Evolutionary conservation across 1,139 yeast genomes (phyloP), one percentile per base, ranked within the genome.

Genomic region (Barnettozyma hawaiiensis): DNA sequence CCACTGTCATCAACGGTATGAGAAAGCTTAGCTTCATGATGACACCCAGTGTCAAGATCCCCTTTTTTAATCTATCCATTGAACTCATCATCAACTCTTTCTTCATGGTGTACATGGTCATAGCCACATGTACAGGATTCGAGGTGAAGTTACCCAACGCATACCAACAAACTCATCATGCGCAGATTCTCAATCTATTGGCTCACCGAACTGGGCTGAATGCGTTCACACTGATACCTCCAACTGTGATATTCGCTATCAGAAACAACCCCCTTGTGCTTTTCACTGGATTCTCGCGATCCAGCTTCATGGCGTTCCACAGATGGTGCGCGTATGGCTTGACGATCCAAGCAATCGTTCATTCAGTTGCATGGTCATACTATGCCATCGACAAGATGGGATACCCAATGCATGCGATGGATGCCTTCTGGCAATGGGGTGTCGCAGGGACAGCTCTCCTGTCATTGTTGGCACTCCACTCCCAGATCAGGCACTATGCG

Each of bases 191-290:
- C 41, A 64, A 59, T 37, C 68, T 76, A 50, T 64, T 78, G 37
- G 76, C 75, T 37, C 80, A 76, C 55, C 69, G 85, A 61, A 65
- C 77, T 1, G 83, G 76, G 38, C 50, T 75, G 15, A 61, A 75
- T 57, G 61, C 73, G 3, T 59, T 75, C 35, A 73, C 73, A 43
- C 48, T 76, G 39, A 66, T 75, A 43, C 84, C 84, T 3, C 57
- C 71, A n/a, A 60, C 75, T 21, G 69, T 74, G 44, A 60, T 78
- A 43, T 76, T 78, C 57, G 75, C 81, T 11, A 78, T 79, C 33
- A 70, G 84, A 62, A 78, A 78, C 53, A 78, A 78, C 53, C 76
- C 78, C 40, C 65, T 78, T 57, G 71, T 71, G 48, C 64, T 66
- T 57, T 42, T 77, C 14, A 66, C 77, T 5, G 80, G 80, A 2